Evolutionary conservation across 2,329 filamentous ascomycete species (phyloP).

Genomic region (Colletotrichum nymphaeae): DNA sequence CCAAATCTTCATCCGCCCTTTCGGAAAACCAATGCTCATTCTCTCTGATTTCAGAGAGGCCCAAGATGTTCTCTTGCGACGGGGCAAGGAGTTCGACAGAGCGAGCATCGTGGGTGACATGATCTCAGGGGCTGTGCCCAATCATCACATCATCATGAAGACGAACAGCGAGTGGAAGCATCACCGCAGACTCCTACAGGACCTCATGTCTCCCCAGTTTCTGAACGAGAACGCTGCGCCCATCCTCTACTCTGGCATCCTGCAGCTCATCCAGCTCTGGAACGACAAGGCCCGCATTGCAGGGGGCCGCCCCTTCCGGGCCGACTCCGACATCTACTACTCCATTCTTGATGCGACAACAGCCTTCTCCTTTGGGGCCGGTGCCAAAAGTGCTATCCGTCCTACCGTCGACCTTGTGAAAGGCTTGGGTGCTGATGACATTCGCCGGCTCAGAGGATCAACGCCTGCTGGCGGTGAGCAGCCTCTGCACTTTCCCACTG

Average conservation of each 20-base stretch:
- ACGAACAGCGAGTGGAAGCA: slow-evolving; percentile 43
- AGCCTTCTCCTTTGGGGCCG: slow-evolving; percentile 41
- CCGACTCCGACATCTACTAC: slow-evolving; percentile 43
- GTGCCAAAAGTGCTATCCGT: background rate
- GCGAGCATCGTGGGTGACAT: slow-evolving; percentile 33
- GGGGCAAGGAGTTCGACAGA: slow-evolving; percentile 39
- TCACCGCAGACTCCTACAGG: slow-evolving; percentile 48
- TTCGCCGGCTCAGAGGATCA: background rate
- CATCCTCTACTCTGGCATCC: slow-evolving; percentile 44
- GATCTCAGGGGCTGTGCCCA: slow-evolving; percentile 37
- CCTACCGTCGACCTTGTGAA: background rate
- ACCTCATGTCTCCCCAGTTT: slow-evolving; percentile 51
- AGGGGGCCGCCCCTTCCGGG: slow-evolving; percentile 43
- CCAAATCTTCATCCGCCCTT: slow-evolving; percentile 38
- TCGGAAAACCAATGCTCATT: slow-evolving; percentile 36
- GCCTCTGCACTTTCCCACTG: background rate
- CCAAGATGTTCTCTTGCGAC: slow-evolving; percentile 39
- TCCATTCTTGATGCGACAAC: slow-evolving; percentile 45
- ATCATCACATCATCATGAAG: slow-evolving; percentile 46
- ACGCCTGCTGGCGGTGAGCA: background rate
- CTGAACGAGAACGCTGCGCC: slow-evolving; percentile 45
- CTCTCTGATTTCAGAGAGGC: slow-evolving; percentile 39
- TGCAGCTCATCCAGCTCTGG: slow-evolving; percentile 48
- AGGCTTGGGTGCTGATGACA: background rate
- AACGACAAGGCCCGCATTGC: slow-evolving; percentile 43